Evolutionary conservation across 768 basidiomycete species (phyloP), one percentile per base, ranked within the genome.

Genomic region (Kwoniella mangroviensis): DNA sequence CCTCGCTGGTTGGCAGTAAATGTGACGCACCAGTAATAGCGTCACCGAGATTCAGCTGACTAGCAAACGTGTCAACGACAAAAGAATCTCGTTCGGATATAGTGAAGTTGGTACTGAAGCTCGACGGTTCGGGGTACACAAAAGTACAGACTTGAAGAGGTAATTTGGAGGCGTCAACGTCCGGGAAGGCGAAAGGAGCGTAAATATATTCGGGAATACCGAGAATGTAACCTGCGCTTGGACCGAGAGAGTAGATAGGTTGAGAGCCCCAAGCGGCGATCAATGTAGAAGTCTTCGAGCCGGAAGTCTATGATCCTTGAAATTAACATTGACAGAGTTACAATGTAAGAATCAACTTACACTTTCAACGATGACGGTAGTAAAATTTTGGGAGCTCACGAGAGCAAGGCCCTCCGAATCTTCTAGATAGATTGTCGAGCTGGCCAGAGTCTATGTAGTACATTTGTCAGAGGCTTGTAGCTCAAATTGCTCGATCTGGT

Each of bases 241-340:
- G 22, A 45, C 67, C 67, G 24, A 68, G 53, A 28, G 56, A 55
- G 60, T 63, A 68, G 34, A 63, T 62, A 24, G 67, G 67, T 51
- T 68, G 67, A 45, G 56, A 40, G n/a, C 67, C 67, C 60, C 59
- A 68, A 34, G 60, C 67, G 15, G 67, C 67, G 13, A 68, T 28
- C 3, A 68, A 34, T n/a, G 67, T 68, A 10, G 60, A 34, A n/a
- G 22, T 52, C n/a, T 26, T 24, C 11, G 60, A 54, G 21, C 22
- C 40, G 11, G 53, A 54, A n/a, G 67, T 60, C 67, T 68, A 51
- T 17, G n/a, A 4, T 67, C 13, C 10, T 15, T 22, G 15, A 59
- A 15, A 21, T 58, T 24, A 28, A 28, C 51, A 11, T 53, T 26
- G 34, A 34, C 42, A 40, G n/a, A 24, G n/a, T 34, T 21, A 3